Base-by-base conservation (phyloP, 306 rosid species). In the Canavalia gladiata region DNA sequence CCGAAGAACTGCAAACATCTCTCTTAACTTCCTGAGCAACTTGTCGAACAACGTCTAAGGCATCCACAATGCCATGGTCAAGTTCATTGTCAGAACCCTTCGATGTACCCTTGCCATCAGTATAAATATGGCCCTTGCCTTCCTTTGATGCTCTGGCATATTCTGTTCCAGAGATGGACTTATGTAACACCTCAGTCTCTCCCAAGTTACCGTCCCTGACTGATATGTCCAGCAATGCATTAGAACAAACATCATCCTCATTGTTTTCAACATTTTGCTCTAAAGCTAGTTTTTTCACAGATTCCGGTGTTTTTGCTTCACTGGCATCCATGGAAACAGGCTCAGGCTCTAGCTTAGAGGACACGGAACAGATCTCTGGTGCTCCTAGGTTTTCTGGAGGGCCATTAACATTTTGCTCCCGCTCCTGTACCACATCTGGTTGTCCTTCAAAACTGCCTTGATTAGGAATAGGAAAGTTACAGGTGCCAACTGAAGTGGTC, bases 1-100 rank as follows among this genome's bases (percentile, higher is more conserved):
- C 98, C 30, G 97, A 90, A 37, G 75, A 69, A 31, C 94, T 87
- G 82, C 87, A 43, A 77, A 91, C 87, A 86, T 96, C 99, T 80
- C 94, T 87, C 79, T 88, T 91, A 45, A 92, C 92, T 87, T 87
- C 86, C 65, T 68, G 77, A 52, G 90, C 90, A 67, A 87, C 87
- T 66, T 84, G 84, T 37, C 81, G 86, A 31, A 87, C 85, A 9
- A 81, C 67, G 77, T 87, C 86, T 41, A 84, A 81, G 63, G 86
- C 84, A 81, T 87, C 90, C 25, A 68, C 90, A 52, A 77, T 74
- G 10, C 82, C 90, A 81, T 66, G 81, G 18, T 84, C 90, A 77
- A 81, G 82, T 77, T 84, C 86, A 74, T 45, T 42, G n/a, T 49
- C 84, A 56, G 80, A 81, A 56, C 77, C 75, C 39, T 49, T 37